Evolutionary conservation across 768 basidiomycete species (phyloP).

Genomic region (Exidia glandulosa): DNA sequence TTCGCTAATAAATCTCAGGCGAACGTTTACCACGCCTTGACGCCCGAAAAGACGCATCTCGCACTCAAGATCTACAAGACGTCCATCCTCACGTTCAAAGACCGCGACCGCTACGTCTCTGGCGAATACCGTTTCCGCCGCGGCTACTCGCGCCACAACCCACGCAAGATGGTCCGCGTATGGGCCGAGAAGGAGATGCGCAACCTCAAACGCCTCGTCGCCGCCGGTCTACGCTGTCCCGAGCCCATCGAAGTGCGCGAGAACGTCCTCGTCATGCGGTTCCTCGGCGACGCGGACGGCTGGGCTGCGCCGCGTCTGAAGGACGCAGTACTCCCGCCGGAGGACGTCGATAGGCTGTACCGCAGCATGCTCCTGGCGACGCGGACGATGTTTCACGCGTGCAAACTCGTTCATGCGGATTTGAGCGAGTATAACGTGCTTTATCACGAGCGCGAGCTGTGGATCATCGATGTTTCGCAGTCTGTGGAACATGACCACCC

Average conservation of each 20-base stretch:
- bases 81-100: constrained; percentile 93
- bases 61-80: constrained; percentile 99
- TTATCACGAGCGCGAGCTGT: constrained; percentile 70
- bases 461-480: constrained; percentile 96
- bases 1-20: constrained; percentile 54
- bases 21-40: constrained; percentile 89
- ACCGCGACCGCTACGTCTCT: constrained; percentile 91
- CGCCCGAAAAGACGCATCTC: constrained; percentile 44
- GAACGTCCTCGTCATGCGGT: constrained; percentile 94
- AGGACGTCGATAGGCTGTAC: constrained; percentile 54
- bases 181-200: constrained; percentile 99
- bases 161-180: constrained; percentile 96
- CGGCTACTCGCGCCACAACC: constrained; percentile 79
- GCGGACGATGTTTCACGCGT: constrained; percentile 77
- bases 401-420: constrained; percentile 95
- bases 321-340: constrained; percentile 56
- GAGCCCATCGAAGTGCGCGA: constrained; percentile 88
- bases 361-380: constrained; percentile 66
- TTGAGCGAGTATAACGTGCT: constrained; percentile 97
- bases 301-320: constrained; percentile 93
- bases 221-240: constrained; percentile 77
- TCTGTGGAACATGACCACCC: constrained; percentile 99
- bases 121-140: constrained; percentile 93
- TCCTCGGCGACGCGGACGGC: constrained; percentile 71
- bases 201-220: constrained; percentile 73